phyloP scores from a whole-genome alignment of 2,329 filamentous ascomycete genomes.

The Fusarium poae region DNA sequence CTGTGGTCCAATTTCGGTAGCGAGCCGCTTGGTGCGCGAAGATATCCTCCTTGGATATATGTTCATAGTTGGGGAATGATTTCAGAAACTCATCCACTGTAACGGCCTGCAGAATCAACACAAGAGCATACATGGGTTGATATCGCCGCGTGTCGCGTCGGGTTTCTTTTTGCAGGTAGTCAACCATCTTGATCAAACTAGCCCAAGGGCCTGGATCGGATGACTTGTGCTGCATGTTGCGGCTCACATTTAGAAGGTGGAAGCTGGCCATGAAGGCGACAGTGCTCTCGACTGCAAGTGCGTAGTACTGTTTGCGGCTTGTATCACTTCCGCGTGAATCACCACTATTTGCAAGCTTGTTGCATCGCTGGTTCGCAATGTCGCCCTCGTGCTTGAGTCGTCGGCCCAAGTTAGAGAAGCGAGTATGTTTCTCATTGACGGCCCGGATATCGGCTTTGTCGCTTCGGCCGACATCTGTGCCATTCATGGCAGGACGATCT shows the following conservation, averaged over 20 bases:
- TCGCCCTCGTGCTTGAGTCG: slow-evolving; percentile 69
- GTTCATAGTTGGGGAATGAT: slow-evolving; percentile 50
- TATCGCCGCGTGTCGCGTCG: slow-evolving; percentile 53
- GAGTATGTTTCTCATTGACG: slow-evolving; percentile 54
- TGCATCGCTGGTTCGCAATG: slow-evolving; percentile 53
- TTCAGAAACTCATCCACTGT: slow-evolving; percentile 61
- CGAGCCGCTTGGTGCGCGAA: slow-evolving; percentile 49
- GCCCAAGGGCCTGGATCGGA: slow-evolving; percentile 59
- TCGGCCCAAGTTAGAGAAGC: slow-evolving; percentile 59
- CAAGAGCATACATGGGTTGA: slow-evolving; percentile 58
- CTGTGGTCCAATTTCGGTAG: slow-evolving; percentile 46
- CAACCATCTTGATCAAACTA: slow-evolving; percentile 61
- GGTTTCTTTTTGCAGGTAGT: slow-evolving; percentile 57
- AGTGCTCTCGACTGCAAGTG: slow-evolving; percentile 63
- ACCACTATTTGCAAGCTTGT: slow-evolving; percentile 43
- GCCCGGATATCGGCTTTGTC: slow-evolving; percentile 47
- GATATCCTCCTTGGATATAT: slow-evolving; percentile 39
- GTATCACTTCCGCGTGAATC: slow-evolving; percentile 49
- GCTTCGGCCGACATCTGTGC: slow-evolving; percentile 49
- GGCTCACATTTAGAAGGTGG: slow-evolving; percentile 61
- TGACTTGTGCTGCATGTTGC: slow-evolving; percentile 59
- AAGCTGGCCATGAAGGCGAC: slow-evolving; percentile 68
- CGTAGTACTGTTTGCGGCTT: slow-evolving; percentile 58
- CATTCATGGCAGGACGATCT: slow-evolving; percentile 50
- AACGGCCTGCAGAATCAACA: slow-evolving; percentile 60